phyloP scores from a whole-genome alignment of 2,329 filamentous ascomycete species.

The Fusarium sp. region DNA sequence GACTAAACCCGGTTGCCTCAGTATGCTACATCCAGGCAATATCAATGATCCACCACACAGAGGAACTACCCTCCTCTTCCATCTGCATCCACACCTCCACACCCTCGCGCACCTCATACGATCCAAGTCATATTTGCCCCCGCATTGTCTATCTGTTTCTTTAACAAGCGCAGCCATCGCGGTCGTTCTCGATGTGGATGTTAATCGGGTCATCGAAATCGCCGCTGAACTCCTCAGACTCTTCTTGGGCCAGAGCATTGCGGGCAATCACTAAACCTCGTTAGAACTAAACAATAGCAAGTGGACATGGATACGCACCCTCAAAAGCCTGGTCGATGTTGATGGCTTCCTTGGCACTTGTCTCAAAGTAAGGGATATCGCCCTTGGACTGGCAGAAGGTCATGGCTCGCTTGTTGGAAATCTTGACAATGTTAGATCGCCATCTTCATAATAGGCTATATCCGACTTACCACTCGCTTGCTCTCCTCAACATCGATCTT shows the following conservation, averaged over 20 bases:
- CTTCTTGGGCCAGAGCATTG: constrained; percentile 95
- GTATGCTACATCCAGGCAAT: constrained; percentile 50
- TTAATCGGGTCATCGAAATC: constrained; percentile 99
- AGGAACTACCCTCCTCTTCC: constrained; percentile 30
- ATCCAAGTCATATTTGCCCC: constrained; percentile 13
- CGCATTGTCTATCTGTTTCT: constrained; percentile 20
- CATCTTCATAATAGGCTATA: neutral
- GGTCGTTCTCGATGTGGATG: constrained; percentile 94
- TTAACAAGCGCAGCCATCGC: constrained; percentile 94
- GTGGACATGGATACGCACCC: constrained; percentile 59
- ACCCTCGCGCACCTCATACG: constrained; percentile 24
- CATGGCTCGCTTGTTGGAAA: constrained; percentile 95
- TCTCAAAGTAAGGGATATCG: constrained; percentile 98
- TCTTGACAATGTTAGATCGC: constrained; percentile 63
- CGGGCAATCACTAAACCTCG: constrained; percentile 85
- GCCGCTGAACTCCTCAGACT: constrained; percentile 96
- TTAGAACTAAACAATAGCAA: constrained; percentile 10
- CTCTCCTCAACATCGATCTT: constrained; percentile 99
- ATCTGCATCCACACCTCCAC: neutral
- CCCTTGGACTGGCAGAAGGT: constrained; percentile 98
- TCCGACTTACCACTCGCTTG: constrained; percentile 80
- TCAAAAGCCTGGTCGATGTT: constrained; percentile 90
- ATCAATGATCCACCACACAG: constrained; percentile 37
- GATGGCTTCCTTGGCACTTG: constrained; percentile 97
- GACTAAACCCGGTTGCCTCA: constrained; percentile 34